Base-by-base conservation (phyloP, 2,329 filamentous ascomycete species). In the Fusarium coicis region DNA sequence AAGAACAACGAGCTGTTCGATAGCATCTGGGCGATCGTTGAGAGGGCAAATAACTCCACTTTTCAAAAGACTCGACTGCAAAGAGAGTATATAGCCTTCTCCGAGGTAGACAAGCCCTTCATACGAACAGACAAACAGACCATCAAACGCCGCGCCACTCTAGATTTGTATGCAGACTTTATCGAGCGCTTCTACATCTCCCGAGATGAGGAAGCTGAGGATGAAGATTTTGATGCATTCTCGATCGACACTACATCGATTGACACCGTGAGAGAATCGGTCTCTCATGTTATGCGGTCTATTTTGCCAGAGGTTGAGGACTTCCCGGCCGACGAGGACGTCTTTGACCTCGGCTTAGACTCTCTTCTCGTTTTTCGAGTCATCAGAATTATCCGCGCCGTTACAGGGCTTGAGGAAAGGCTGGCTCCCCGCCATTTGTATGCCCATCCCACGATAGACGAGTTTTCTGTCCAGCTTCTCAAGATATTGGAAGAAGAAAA, bases 111-210 rank as follows among this genome's bases (percentile, higher is more conserved):
- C 3, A 66, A 12, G 10, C 63, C 63, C 0, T 65, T 66, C 14
- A 56, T 65, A 2, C 60, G 60, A 7, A 66, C 63, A 10, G 60
- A 66, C 21, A 66, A 66, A 16, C 43, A 32, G 16, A 66, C 63
- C 3, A 47, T 66, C 9, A 65, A 65, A 15, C 63, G 60, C 4
- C 63, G 60, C 8, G 63, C 60, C 3, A 65, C 63, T 6, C 21
- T 66, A 6, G 60, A 66, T 4, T 11, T 66, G 1, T 66, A 66
- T 19, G 23, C 47, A 10, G 40, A 65, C 11, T 65, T 65, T 2
- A 47, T 66, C 21, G 63, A 66, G 5, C 36, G 47, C 7, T 66
- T 66, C 23, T 66, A 66, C 2, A 19, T 23, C n/a, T 66, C 63
- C 1, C 32, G 63, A 46, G n/a, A 19, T 12, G 63, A 64, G 7